Evolutionary conservation across 2,329 filamentous ascomycete species (phyloP).

Genomic region (Fusarium acutatum): DNA sequence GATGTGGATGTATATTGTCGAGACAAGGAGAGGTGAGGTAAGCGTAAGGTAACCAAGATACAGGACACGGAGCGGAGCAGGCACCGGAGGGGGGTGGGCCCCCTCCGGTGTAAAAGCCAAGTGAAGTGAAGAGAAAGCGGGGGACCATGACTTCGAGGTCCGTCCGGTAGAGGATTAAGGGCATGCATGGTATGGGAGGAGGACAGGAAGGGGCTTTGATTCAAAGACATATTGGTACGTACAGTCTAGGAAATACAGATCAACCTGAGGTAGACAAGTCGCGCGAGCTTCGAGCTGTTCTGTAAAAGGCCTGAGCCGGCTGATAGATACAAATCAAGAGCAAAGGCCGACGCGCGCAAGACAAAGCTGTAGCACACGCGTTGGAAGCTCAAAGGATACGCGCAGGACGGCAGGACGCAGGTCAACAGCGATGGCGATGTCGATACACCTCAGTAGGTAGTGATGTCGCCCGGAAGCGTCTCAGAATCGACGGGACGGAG

Average conservation of each 20-base stretch:
- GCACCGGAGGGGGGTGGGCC: slow-evolving; percentile 39
- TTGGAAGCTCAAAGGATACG: slow-evolving; percentile 23
- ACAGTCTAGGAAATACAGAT: slow-evolving; percentile 22
- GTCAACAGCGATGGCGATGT: slow-evolving; percentile 3
- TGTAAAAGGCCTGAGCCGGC: slow-evolving; percentile 21
- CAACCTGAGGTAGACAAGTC: slow-evolving; percentile 26
- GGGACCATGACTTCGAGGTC: slow-evolving; percentile 27
- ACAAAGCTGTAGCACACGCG: slow-evolving; percentile 31
- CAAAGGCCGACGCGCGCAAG: slow-evolving; percentile 27
- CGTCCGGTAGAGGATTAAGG: neutral
- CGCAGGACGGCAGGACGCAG: slow-evolving; percentile 26
- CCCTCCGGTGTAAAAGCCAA: slow-evolving; percentile 20
- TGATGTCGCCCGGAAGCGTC: slow-evolving; percentile 29
- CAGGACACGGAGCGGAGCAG: slow-evolving; percentile 25
- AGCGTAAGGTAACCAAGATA: slow-evolving; percentile 20
- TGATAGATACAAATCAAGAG: slow-evolving; percentile 27
- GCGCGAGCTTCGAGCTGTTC: slow-evolving; percentile 29
- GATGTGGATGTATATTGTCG: slow-evolving; percentile 28
- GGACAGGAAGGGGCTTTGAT: slow-evolving; percentile 2
- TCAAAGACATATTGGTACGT: slow-evolving; percentile 16
- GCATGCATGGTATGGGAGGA: neutral
- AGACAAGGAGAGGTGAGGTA: slow-evolving; percentile 13
- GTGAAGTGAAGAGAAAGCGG: neutral
- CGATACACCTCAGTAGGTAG: neutral
- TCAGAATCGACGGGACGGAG: slow-evolving; percentile 36